A percentile compares a stretch with the other conserved stretches of the same genome.
These are phyloP conservation scores for Aegilops umbellulata DNA, from an alignment of 176 grass and related monocot species.

Conservation along the genomic window DNA sequence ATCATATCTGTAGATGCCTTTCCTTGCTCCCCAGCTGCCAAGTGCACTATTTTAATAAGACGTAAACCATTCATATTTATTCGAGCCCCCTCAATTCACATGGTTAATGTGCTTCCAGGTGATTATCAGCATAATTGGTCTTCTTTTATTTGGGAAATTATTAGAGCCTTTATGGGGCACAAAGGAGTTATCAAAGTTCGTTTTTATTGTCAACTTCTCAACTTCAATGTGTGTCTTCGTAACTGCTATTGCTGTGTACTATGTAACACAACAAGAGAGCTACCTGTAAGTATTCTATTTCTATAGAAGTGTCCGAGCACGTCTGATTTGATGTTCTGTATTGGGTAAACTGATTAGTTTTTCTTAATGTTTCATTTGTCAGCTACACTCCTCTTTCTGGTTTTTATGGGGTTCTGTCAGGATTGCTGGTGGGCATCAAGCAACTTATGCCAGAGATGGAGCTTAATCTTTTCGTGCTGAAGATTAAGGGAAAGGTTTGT, in stretches of 20 bases:
- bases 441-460: conserved; percentile 96
- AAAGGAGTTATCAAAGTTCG: conserved; percentile 92
- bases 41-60: not conserved
- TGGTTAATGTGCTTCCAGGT: conserved; percentile 47
- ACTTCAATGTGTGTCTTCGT: conserved; percentile 78
- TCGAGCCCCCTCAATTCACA: conserved; percentile 16
- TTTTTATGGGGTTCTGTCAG: conserved; percentile 89
- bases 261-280: conserved; percentile 71
- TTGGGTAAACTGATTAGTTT: not conserved
- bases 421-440: conserved; percentile 90
- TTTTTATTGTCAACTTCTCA: conserved; percentile 87
- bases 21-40: not conserved
- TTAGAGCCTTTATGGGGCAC: conserved; percentile 92
- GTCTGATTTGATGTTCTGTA: conserved; percentile 9
- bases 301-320: not conserved
- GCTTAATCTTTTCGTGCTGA: conserved; percentile 65
- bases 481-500: conserved; percentile 89
- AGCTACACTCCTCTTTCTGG: conserved; percentile 95
- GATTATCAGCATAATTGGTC: conserved; percentile 69
- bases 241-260: conserved; percentile 80
- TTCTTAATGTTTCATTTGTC: conserved; percentile 29
- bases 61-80: conserved; percentile 7
- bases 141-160: conserved; percentile 87
- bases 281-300: conserved; percentile 83
- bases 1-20: not conserved